A percentile compares a stretch with the other conserved stretches of the same genome.
These are phyloP conservation scores for Yamadazyma oceani DNA, from an alignment of 1,139 yeast species.

Conservation along the genomic window DNA sequence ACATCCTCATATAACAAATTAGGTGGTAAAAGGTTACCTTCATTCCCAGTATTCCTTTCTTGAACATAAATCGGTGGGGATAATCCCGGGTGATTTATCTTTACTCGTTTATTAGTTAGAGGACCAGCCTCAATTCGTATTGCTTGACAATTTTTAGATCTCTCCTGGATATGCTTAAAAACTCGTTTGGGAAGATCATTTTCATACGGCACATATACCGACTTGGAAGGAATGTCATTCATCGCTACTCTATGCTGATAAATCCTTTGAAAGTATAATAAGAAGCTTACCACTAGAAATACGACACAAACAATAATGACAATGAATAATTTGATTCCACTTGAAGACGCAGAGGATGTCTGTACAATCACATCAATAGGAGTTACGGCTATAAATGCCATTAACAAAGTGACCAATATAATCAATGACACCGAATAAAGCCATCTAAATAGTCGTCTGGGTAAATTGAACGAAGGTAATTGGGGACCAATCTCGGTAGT, in stretches of 20 bases:
- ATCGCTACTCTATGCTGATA: conserved; percentile 57
- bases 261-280: conserved; percentile 55
- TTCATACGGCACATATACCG: conserved; percentile 63
- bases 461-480: conserved; percentile 21
- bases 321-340: conserved; percentile 67
- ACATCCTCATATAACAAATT: conserved; percentile 66
- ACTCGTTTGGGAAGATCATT: conserved; percentile 60
- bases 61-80: conserved; percentile 47
- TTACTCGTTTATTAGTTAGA: conserved; percentile 28
- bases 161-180: conserved; percentile 37
- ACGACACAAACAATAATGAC: conserved; percentile 72
- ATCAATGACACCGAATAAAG: conserved; percentile 56
- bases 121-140: conserved; percentile 56
- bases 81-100: conserved; percentile 65
- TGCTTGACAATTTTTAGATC: conserved; percentile 44
- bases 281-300: conserved; percentile 49
- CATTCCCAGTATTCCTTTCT: conserved; percentile 28
- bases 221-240: conserved; percentile 70
- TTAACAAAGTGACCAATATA: conserved; percentile 47
- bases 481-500: conserved; percentile 13
- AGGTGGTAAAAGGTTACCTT: conserved; percentile 51
- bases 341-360: conserved; percentile 53
- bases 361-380: conserved; percentile 77
- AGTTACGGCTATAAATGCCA: conserved; percentile 63
- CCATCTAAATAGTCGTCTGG: conserved; percentile 46